A percentile compares a stretch with the other conserved stretches of the same genome.
Evolutionary conservation across 164 flowering plant species (phyloP).

Genomic region (Vitis rupestris): DNA sequence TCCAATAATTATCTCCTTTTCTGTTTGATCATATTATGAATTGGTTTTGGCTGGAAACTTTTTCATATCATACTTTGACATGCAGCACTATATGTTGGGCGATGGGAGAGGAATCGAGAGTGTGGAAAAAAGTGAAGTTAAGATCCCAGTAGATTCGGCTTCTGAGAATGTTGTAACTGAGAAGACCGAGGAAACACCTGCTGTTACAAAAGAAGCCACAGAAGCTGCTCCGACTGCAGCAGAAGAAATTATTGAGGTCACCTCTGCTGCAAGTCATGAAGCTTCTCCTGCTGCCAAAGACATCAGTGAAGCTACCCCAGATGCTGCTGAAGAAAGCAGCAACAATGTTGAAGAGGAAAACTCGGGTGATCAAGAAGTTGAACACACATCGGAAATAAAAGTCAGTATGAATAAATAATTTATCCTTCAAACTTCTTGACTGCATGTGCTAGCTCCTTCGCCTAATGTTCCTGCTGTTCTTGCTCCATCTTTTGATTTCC

Average conservation of each 20-base stretch:
- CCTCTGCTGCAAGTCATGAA: constrained; percentile 18
- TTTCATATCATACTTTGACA: not conserved
- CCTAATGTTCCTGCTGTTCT: too few relatives aligned
- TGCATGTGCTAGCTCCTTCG: not conserved
- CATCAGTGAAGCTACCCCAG: constrained; percentile 20
- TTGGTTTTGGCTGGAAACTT: too few relatives aligned
- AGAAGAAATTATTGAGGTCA: constrained; percentile 26
- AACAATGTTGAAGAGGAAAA: constrained; percentile 27
- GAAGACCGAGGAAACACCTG: constrained; percentile 27
- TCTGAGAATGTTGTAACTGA: constrained; percentile 31
- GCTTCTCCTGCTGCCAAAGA: constrained; percentile 24
- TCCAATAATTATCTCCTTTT: too few relatives aligned
- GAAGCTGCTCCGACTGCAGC: constrained; percentile 16
- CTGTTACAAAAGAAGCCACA: constrained; percentile 12
- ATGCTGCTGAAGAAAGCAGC: constrained; percentile 31
- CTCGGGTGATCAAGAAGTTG: constrained; percentile 34
- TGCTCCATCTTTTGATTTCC: not conserved
- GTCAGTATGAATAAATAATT: constrained; percentile 21
- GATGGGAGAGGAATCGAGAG: constrained; percentile 33
- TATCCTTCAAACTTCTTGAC: not conserved
- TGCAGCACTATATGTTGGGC: constrained; percentile 45
- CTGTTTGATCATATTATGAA: too few relatives aligned
- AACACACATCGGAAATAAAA: constrained; percentile 52
- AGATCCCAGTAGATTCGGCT: constrained; percentile 13
- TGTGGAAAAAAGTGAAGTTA: constrained; percentile 38